Evolutionary conservation across 257 asterid species (phyloP).

Genomic region (Paraleonurus japonicus): DNA sequence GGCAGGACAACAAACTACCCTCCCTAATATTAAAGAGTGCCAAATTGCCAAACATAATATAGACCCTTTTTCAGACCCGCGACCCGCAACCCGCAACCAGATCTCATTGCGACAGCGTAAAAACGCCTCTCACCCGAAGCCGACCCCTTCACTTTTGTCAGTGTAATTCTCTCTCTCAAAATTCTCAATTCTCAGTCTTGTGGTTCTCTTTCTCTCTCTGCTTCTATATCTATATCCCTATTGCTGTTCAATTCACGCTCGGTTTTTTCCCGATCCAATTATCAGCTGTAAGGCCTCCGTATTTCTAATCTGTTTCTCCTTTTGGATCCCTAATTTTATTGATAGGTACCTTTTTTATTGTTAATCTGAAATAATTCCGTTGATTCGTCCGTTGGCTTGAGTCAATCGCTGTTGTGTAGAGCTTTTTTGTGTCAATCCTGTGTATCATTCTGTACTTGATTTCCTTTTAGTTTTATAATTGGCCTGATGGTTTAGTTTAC

Average conservation of each 20-base stretch:
- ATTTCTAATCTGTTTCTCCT: conserved; percentile 14
- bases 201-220: conserved; percentile 33
- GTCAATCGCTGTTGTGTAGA: conserved; percentile 1
- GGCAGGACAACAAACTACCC: too few relatives aligned
- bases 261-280: conserved; percentile 35
- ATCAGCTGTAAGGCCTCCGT: conserved; percentile 42
- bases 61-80: too few relatives aligned
- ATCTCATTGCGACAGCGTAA: neutral
- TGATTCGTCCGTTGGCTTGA: conserved; percentile 24
- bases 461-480: conserved; percentile 3
- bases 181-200: conserved; percentile 33
- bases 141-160: conserved; percentile 14
- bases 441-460: neutral
- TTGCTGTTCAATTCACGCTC: conserved; percentile 8
- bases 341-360: neutral
- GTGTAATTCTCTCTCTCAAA: conserved; percentile 24
- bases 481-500: neutral
- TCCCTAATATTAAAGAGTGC: too few relatives aligned
- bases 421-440: conserved; percentile 6
- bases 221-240: conserved; percentile 29
- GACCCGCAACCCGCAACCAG: neutral
- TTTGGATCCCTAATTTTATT: conserved; percentile 39
- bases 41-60: too few relatives aligned
- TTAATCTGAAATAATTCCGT: conserved; percentile 2
- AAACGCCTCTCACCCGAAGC: conserved; percentile 11